phyloP scores from a whole-genome alignment of 306 rosid species.

The Vachellia pachyceras region DNA sequence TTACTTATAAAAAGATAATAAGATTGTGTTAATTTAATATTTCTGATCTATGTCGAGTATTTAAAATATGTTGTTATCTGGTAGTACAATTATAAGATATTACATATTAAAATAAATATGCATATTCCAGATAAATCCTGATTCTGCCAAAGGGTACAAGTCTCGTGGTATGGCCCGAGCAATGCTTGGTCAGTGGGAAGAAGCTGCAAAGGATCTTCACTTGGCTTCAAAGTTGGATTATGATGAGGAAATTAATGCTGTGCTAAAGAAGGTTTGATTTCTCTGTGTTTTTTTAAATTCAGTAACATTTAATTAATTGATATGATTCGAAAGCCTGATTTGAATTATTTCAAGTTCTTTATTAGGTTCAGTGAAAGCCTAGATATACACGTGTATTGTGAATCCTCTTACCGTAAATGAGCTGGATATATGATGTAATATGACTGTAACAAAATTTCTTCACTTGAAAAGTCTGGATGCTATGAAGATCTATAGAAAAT shows the following conservation, averaged over 20 bases:
- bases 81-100: constrained; percentile 14
- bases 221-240: constrained; percentile 81
- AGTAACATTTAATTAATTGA: not conserved
- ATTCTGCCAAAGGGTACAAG: constrained; percentile 94
- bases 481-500: not conserved
- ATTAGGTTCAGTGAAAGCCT: constrained; percentile 3
- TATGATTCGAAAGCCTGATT: not conserved
- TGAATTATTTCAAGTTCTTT: not conserved
- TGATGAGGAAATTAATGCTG: constrained; percentile 85
- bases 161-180: constrained; percentile 84
- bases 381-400: not conserved
- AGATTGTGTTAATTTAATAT: not conserved
- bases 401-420: not conserved
- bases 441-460: not conserved
- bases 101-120: not conserved
- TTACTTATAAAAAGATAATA: not conserved
- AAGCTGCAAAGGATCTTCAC: constrained; percentile 94
- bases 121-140: constrained; percentile 77
- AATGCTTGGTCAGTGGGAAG: constrained; percentile 90
- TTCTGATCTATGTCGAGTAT: not conserved
- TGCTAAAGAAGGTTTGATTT: constrained; percentile 78
- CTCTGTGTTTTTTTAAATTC: too few species aligned
- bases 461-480: not conserved
- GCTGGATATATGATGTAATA: not conserved
- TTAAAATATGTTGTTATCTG: not conserved